Base-by-base conservation (phyloP, 192 early-diverging fungal species). In the Kickxella alabastrina region DNA sequence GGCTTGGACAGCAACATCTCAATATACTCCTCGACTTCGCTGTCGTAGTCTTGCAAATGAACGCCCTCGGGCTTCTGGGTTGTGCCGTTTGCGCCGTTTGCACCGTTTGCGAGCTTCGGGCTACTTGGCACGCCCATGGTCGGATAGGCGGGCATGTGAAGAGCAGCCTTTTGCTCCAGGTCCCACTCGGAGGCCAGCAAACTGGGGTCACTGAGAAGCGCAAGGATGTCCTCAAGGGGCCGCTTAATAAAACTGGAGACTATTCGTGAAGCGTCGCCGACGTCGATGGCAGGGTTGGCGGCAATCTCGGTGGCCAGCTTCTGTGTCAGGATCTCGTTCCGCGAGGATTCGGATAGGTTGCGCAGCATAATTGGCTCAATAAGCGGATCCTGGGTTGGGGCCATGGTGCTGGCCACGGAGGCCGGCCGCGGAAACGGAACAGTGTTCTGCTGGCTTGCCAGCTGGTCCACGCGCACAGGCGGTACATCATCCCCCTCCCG, bases 1-100 rank as follows among this genome's bases (percentile, higher is more conserved):
- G 77, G 55, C 56, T 62, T 66, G 40, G 65, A 68, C 36, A 70
- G 44, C 18, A 79, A 59, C 62, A 66, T 43, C 52, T 67, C 66
- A 19, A 79, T 79, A 31, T 58, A 74, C 54, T 60, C 70, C 19
- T 79, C 77, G 28, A 48, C 62, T 24, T 62, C 62, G 0, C 60
- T 65, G 32, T 72, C 61, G 39, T 65, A 66, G 38, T 62, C 56
- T 26, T 34, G 71, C 49, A 65, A 31, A 34, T 59, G 50, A 19
- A 65, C 57, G 39, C 57, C 57, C 17, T 48, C 46, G 12, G 36
- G 34, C 34, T 19, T 17, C 24, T 21, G 49, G 24, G 34, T 17
- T n/a, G n/a, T n/a, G n/a, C n/a, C n/a, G n/a, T n/a, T n/a, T n/a
- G n/a, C n/a, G n/a, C n/a, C n/a, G n/a, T n/a, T n/a, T n/a, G n/a